These are phyloP conservation scores for Penicillium longicatenatum DNA, from an alignment of 495 filamentous ascomycete species.

Conservation along the genomic window DNA sequence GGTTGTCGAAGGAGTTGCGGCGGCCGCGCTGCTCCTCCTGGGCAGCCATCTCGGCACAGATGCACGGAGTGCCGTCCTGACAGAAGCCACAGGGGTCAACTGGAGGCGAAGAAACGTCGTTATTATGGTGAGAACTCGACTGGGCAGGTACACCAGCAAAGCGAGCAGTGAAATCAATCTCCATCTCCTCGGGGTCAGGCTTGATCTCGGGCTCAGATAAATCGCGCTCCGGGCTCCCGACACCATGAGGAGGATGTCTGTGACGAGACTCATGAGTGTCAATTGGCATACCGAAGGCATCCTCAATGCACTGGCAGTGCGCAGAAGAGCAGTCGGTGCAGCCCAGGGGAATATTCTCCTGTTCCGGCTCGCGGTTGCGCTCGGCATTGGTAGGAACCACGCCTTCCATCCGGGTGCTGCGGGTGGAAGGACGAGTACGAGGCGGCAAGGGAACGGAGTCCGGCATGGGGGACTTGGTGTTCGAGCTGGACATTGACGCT, in stretches of 20 bases:
- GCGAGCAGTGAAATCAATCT: constrained; percentile 72
- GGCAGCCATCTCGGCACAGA: constrained; percentile 74
- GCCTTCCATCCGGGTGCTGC: constrained; percentile 28
- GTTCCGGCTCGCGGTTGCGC: constrained; percentile 21
- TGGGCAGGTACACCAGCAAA: constrained; percentile 53
- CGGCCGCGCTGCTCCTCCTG: constrained; percentile 42
- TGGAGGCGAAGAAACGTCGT: constrained; percentile 39
- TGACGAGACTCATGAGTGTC: constrained; percentile 31
- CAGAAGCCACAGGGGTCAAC: constrained; percentile 86
- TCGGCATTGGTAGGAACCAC: constrained; percentile 16
- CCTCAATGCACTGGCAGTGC: constrained; percentile 72
- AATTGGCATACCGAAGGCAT: constrained; percentile 52
- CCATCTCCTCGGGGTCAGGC: constrained; percentile 62
- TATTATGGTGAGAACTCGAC: constrained; percentile 25
- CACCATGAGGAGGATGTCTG: constrained; percentile 36
- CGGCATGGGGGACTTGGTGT: constrained; percentile 23
- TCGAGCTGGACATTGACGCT: constrained; percentile 30
- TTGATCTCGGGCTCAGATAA: constrained; percentile 44
- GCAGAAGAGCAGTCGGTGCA: constrained; percentile 65
- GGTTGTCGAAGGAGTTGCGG: constrained; percentile 40
- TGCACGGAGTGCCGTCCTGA: constrained; percentile 78
- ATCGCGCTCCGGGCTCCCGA: constrained; percentile 35
- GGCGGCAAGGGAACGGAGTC: constrained; percentile 40
- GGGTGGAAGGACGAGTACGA: constrained; percentile 25
- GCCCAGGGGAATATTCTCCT: constrained; percentile 47